Base-by-base conservation (phyloP, 495 filamentous ascomycete species). In the Hapsidospora chrysogenum region DNA sequence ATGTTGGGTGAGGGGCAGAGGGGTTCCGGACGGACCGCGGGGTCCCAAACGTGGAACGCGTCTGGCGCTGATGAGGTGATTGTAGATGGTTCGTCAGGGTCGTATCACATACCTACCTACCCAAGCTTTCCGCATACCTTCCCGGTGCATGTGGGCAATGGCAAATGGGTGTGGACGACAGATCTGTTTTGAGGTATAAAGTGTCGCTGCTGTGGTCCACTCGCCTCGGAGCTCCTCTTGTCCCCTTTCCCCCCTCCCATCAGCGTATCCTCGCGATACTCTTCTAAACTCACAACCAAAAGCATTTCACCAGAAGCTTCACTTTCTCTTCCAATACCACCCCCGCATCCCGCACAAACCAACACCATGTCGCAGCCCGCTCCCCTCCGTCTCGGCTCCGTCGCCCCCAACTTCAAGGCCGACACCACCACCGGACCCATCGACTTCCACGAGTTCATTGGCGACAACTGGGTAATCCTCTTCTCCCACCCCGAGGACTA, bases 401-500 rank as follows among this genome's bases (percentile, higher is more conserved):
- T 69, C 54, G 87, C 87, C 56, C 87, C 87, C 45, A 79, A 94
- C 71, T 96, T 96, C 70, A 56, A 89, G 51, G 80, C 87, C 41
- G 80, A 89, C 36, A 92, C 87, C 53, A 93, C 87, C 52, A 72
- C 67, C 37, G 89, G 89, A 41, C 74, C 72, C 36, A 96, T 97
- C 58, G 77, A 92, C 64, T 94, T 96, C 72, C 92, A 97, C 61
- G 74, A 95, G 51, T 97, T 80, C 63, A 81, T 96, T 47, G 92
- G 84, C 52, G 70, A 87, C 67, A 81, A 71, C 44, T 97, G 89
- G 89, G 78, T 82, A 41, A 72, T 97, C 45, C 74, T 96, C 54
- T 97, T 96, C 76, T 94, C 86, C 21, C 89, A 97, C 69, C 89
- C 89, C 20, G 85, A 89, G 57, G 80, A 86, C 59, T 85, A 76